phyloP scores from a whole-genome alignment of 2,329 filamentous ascomycete species.

The Diaporthe ampelina region DNA sequence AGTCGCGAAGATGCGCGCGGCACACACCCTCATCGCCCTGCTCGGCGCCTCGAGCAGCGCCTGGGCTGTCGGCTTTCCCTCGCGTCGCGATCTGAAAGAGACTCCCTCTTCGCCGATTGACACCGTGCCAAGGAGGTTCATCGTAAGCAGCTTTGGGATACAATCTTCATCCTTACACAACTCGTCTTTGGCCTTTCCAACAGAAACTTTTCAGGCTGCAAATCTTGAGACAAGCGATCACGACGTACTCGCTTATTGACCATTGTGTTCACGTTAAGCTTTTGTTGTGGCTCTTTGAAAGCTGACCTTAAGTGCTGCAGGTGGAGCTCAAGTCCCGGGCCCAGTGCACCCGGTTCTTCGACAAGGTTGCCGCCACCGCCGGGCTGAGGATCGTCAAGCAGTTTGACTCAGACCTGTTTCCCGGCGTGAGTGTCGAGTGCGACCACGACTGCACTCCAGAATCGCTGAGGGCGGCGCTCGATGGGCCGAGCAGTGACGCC shows the following conservation, averaged over 20 bases:
- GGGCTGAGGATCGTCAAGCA: conserved; percentile 23
- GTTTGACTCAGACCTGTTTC: conserved; percentile 40
- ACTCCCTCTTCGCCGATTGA: background rate
- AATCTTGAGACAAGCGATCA: too few species aligned
- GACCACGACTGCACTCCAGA: conserved; percentile 32
- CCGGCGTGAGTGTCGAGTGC: conserved; percentile 38
- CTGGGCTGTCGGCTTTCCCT: conserved; percentile 18
- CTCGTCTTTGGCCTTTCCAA: too few species aligned
- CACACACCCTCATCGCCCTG: conserved; percentile 4
- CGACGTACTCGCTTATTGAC: too few species aligned
- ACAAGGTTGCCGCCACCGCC: background rate
- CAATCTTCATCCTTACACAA: too few species aligned
- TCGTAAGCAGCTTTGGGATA: background rate
- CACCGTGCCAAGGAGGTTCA: conserved; percentile 1
- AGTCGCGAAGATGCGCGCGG: background rate
- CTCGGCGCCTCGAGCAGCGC: conserved; percentile 18
- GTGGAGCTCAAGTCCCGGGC: conserved; percentile 22
- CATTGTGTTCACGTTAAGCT: too few species aligned
- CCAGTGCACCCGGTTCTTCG: background rate
- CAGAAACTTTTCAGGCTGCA: too few species aligned
- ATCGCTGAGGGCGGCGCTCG: conserved; percentile 32
- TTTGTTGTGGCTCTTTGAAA: too few species aligned
- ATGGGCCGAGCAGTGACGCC: conserved; percentile 15
- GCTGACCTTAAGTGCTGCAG: too few species aligned
- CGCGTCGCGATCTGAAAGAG: conserved; percentile 19